phyloP scores from a whole-genome alignment of 1,284 basidiomycete species.

The Fistulinella cinereoalba region DNA sequence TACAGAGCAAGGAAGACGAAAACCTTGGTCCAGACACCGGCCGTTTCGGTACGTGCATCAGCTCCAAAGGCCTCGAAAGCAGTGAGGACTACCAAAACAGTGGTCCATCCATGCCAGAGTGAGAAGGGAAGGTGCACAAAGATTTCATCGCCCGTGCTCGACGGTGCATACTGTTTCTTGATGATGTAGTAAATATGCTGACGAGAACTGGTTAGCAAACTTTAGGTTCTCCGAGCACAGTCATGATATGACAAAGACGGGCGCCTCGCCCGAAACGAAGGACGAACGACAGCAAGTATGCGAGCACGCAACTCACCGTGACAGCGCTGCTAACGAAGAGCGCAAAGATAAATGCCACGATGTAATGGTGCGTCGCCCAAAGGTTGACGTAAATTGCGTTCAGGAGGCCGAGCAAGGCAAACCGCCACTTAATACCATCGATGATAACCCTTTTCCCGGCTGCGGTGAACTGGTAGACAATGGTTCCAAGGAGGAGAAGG shows the following conservation, averaged over 20 bases:
- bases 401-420: constrained; percentile 81
- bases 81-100: constrained; percentile 84
- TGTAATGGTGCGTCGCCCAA: constrained; percentile 70
- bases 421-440: constrained; percentile 85
- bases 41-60: constrained; percentile 59
- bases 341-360: constrained; percentile 80
- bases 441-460: constrained; percentile 79
- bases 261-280: constrained; percentile 8
- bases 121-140: constrained; percentile 88
- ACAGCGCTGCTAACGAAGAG: constrained; percentile 82
- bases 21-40: constrained; percentile 89
- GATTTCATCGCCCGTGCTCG: constrained; percentile 69
- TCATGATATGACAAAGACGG: constrained; percentile 4
- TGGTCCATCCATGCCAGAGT: constrained; percentile 93
- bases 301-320: constrained; percentile 45
- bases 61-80: constrained; percentile 91
- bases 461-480: constrained; percentile 88
- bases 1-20: constrained; percentile 88
- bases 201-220: constrained; percentile 14
- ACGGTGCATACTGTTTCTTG: constrained; percentile 77
- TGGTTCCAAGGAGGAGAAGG: constrained; percentile 79
- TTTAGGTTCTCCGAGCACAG: constrained; percentile 7
- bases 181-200: constrained; percentile 90
- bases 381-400: constrained; percentile 86
- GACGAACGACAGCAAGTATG: constrained; percentile 8